A percentile compares a stretch with the other conserved stretches of the same genome.
phyloP scores from a whole-genome alignment of 2,329 filamentous ascomycete species.

The Nigrospora osmanthi region DNA sequence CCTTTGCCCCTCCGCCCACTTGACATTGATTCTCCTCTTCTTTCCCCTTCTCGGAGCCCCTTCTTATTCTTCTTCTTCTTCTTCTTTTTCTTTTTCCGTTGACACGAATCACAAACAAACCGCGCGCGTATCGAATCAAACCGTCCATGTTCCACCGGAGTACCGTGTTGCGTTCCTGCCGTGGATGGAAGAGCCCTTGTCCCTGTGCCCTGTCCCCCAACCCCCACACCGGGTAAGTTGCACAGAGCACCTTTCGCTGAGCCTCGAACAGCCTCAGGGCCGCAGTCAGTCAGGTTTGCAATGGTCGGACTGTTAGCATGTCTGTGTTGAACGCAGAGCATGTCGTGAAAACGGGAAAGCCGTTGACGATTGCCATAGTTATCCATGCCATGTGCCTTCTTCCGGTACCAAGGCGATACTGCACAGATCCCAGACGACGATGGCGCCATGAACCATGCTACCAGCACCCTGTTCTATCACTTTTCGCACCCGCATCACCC shows the following conservation, averaged over 20 bases:
- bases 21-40: no score
- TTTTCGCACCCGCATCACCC: no score
- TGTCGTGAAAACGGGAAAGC: conserved; percentile 9
- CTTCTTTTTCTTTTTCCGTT: no score
- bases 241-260: conserved; percentile 7
- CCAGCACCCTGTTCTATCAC: conserved; percentile 4
- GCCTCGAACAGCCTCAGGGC: not conserved
- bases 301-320: conserved; percentile 7
- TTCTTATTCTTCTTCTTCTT: no score
- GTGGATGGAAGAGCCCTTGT: no score
- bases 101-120: no score
- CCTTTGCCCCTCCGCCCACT: no score
- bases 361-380: conserved; percentile 16
- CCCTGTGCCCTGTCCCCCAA: not conserved
- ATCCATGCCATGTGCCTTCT: conserved; percentile 11
- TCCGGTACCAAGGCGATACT: conserved; percentile 1
- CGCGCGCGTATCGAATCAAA: no score
- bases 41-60: no score
- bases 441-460: conserved; percentile 8
- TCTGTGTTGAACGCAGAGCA: conserved; percentile 13
- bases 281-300: conserved; percentile 6
- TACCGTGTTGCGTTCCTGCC: not conserved
- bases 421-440: not conserved
- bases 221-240: not conserved
- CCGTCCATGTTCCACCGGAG: not conserved